These are phyloP conservation scores for Chlamydomonas reinhardtii DNA, from an alignment of 163 green algal genomes.

Conservation along the genomic window DNA sequence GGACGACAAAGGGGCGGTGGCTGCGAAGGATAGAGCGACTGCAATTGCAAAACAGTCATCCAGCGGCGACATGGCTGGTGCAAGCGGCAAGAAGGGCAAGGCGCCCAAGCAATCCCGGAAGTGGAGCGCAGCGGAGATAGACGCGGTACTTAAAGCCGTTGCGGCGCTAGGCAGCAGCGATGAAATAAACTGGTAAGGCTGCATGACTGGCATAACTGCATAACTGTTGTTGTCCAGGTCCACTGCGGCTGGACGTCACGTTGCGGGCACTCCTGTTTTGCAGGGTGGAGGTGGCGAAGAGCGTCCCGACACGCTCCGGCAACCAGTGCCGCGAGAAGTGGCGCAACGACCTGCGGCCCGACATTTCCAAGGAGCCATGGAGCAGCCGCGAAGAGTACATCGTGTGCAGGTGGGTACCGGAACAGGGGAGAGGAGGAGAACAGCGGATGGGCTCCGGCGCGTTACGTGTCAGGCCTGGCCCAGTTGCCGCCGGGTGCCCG, in stretches of 20 bases:
- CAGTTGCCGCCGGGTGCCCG: too few relatives aligned
- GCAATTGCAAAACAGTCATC: too few relatives aligned
- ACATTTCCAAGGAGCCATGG: conserved; percentile 2
- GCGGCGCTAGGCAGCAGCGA: neutral
- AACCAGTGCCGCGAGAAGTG: conserved; percentile 19
- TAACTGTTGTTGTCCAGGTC: too few relatives aligned
- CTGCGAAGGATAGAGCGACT: too few relatives aligned
- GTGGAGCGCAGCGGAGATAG: neutral
- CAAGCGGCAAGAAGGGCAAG: too few relatives aligned
- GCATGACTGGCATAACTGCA: neutral
- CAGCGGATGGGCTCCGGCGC: neutral
- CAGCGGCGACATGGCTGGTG: too few relatives aligned
- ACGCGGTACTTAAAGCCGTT: neutral
- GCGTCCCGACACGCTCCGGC: neutral
- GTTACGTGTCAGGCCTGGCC: too few relatives aligned
- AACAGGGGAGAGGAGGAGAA: neutral
- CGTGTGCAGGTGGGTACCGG: neutral
- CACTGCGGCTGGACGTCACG: too few relatives aligned
- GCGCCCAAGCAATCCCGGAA: neutral
- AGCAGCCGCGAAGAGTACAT: neutral
- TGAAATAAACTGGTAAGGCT: neutral
- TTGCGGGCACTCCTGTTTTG: too few relatives aligned
- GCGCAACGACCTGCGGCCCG: conserved; percentile 1
- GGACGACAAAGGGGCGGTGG: too few relatives aligned
- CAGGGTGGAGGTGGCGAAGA: neutral